A percentile compares a stretch with the other conserved stretches of the same genome.
Evolutionary conservation across 345 rosid genomes (phyloP).

Genomic region (Hibiscus mutabilis): DNA sequence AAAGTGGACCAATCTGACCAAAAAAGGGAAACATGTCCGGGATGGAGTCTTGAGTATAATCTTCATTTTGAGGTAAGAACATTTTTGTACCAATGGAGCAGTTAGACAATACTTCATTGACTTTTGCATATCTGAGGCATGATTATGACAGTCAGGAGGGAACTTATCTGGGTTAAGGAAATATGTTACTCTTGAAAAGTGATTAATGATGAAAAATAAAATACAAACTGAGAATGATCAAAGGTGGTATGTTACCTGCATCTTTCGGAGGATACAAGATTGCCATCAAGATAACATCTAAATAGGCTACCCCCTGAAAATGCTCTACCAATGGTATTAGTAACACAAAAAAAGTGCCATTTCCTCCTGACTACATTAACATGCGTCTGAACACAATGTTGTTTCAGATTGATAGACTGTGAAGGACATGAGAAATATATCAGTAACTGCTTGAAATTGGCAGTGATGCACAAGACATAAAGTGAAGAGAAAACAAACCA

Average conservation of each 20-base stretch:
- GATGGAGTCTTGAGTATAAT: slow-evolving; percentile 33
- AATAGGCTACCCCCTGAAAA: slow-evolving; percentile 93
- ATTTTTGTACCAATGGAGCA: slow-evolving; percentile 71
- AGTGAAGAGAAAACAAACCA: background rate
- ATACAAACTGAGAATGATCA: slow-evolving; percentile 1
- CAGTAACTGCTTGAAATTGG: slow-evolving; percentile 9
- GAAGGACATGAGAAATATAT: slow-evolving; percentile 23
- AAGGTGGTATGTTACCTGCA: slow-evolving; percentile 57
- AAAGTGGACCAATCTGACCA: slow-evolving; percentile 94
- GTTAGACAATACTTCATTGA: slow-evolving; percentile 64
- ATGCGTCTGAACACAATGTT: slow-evolving; percentile 53
- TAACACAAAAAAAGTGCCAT: slow-evolving; percentile 90
- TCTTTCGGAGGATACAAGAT: slow-evolving; percentile 84
- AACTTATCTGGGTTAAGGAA: background rate
- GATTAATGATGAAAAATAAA: background rate
- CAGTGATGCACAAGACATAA: background rate
- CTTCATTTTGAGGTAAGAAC: slow-evolving; percentile 43
- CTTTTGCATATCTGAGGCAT: slow-evolving; percentile 76
- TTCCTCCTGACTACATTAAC: slow-evolving; percentile 54
- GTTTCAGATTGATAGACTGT: slow-evolving; percentile 77
- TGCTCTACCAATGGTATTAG: slow-evolving; percentile 88
- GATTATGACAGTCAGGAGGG: slow-evolving; percentile 15
- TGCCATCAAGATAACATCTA: slow-evolving; percentile 80
- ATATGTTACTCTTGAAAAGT: background rate
- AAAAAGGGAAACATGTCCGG: slow-evolving; percentile 55